These are phyloP conservation scores for Trematosphaeria pertusa DNA, from an alignment of 2,329 filamentous ascomycete genomes.

Conservation along the genomic window DNA sequence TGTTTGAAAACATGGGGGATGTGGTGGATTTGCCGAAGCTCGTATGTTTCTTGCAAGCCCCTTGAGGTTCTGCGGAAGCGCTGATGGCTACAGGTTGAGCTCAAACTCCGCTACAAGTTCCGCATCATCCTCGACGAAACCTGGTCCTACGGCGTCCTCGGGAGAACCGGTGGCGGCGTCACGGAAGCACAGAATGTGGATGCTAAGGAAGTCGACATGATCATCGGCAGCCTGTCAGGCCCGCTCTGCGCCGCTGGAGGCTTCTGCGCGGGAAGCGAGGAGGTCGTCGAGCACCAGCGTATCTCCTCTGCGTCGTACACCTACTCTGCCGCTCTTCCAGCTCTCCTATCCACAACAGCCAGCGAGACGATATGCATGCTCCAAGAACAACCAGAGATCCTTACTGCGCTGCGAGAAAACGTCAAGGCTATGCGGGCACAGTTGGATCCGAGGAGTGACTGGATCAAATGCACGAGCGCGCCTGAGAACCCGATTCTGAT, in stretches of 20 bases:
- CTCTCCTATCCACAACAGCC: slow-evolving; percentile 92
- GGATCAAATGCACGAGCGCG: slow-evolving; percentile 82
- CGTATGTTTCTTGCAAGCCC: slow-evolving; percentile 52
- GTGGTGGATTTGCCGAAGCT: slow-evolving; percentile 84
- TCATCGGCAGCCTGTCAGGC: slow-evolving; percentile 89
- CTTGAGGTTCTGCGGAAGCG: too few relatives aligned
- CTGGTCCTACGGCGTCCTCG: slow-evolving; percentile 94
- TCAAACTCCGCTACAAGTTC: slow-evolving; percentile 98
- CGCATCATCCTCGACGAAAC: slow-evolving; percentile 97
- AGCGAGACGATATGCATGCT: slow-evolving; percentile 88
- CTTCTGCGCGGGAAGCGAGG: slow-evolving; percentile 90
- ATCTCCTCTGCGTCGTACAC: slow-evolving; percentile 93
- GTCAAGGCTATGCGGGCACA: slow-evolving; percentile 85
- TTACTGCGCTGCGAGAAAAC: slow-evolving; percentile 82
- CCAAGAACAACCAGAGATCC: slow-evolving; percentile 83
- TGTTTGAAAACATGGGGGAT: slow-evolving; percentile 92
- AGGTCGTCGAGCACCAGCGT: slow-evolving; percentile 95
- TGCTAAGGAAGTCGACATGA: slow-evolving; percentile 93
- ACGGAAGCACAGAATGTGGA: slow-evolving; percentile 98
- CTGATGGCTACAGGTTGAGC: slow-evolving; percentile 77
- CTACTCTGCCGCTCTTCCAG: slow-evolving; percentile 92
- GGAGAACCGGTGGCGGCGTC: slow-evolving; percentile 86
- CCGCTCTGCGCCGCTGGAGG: slow-evolving; percentile 91
- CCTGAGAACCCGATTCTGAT: slow-evolving; percentile 88
- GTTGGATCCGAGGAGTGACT: slow-evolving; percentile 91